phyloP scores from a whole-genome alignment of 2,329 filamentous ascomycete genomes.

The Colletotrichum costaricense region DNA sequence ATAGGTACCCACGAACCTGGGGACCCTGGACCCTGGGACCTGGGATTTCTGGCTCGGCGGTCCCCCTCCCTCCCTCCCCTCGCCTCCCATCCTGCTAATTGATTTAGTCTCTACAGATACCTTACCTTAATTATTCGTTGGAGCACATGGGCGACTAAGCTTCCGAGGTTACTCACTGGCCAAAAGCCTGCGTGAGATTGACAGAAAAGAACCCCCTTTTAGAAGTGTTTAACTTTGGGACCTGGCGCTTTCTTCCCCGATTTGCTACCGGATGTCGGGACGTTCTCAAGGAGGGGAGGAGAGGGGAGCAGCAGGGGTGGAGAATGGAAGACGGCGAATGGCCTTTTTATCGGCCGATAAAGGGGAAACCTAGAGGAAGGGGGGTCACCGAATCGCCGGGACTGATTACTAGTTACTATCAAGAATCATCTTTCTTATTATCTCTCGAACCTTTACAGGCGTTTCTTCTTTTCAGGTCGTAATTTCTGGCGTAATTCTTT shows the following conservation, averaged over 20 bases:
- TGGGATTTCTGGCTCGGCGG: conserved; percentile 8
- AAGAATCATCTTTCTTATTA: not conserved
- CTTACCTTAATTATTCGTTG: not conserved
- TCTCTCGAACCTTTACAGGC: not conserved
- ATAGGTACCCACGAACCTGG: conserved; percentile 20
- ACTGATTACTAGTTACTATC: not conserved
- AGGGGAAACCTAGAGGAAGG: not conserved
- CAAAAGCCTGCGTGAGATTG: not conserved
- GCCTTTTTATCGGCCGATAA: not conserved
- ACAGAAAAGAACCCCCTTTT: conserved; percentile 11
- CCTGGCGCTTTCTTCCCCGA: conserved; percentile 26
- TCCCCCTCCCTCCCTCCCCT: no score
- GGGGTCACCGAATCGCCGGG: not conserved
- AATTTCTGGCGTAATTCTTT: conserved; percentile 1
- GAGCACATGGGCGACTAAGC: not conserved
- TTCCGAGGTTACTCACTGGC: not conserved
- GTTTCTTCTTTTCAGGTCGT: not conserved
- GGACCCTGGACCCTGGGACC: conserved; percentile 29
- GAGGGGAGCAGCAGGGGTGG: not conserved
- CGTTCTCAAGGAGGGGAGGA: not conserved
- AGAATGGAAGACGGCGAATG: not conserved
- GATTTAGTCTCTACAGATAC: not conserved
- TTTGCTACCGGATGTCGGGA: conserved; percentile 24
- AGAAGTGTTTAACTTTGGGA: not conserved
- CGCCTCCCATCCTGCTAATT: not conserved